phyloP scores from a whole-genome alignment of 345 rosid species.

The Fremontodendron californicum region DNA sequence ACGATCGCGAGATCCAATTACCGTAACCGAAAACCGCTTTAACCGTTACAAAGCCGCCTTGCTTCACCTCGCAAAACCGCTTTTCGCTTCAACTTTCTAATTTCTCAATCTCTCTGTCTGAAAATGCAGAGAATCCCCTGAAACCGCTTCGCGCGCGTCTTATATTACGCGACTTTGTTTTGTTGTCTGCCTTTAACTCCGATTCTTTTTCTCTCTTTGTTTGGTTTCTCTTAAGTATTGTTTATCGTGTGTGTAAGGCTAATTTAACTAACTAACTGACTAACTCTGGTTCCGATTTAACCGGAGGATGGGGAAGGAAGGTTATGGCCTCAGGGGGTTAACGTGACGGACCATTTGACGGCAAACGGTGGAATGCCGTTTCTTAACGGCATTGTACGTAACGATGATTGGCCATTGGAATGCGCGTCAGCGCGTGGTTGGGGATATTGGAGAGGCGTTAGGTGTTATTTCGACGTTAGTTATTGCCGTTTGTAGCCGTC shows the following conservation, averaged over 20 bases:
- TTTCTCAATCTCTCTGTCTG: background rate
- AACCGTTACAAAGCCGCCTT: constrained; percentile 33
- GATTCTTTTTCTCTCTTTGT: constrained; percentile 7
- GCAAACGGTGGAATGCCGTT: constrained; percentile 12
- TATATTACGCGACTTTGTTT: constrained; percentile 35
- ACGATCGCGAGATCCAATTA: constrained; percentile 38
- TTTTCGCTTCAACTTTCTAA: background rate
- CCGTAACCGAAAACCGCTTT: constrained; percentile 37
- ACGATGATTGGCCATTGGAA: background rate
- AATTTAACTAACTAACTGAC: constrained; percentile 12
- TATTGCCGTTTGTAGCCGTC: constrained; percentile 45
- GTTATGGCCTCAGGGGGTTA: constrained; percentile 17
- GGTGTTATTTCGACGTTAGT: background rate
- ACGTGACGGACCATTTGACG: constrained; percentile 21
- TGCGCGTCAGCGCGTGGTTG: background rate
- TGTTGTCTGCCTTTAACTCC: constrained; percentile 22
- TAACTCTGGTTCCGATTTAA: constrained; percentile 35
- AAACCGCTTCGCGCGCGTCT: constrained; percentile 36
- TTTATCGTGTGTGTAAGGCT: constrained; percentile 21
- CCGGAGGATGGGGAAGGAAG: background rate
- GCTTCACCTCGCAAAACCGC: constrained; percentile 15
- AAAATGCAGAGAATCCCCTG: constrained; percentile 22
- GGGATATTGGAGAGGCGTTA: constrained; percentile 30
- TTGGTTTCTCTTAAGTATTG: constrained; percentile 16
- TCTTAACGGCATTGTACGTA: constrained; percentile 1